These are phyloP conservation scores for Alternaria novae-zelandiae DNA, from an alignment of 2,329 filamentous ascomycete genomes.

Conservation along the genomic window DNA sequence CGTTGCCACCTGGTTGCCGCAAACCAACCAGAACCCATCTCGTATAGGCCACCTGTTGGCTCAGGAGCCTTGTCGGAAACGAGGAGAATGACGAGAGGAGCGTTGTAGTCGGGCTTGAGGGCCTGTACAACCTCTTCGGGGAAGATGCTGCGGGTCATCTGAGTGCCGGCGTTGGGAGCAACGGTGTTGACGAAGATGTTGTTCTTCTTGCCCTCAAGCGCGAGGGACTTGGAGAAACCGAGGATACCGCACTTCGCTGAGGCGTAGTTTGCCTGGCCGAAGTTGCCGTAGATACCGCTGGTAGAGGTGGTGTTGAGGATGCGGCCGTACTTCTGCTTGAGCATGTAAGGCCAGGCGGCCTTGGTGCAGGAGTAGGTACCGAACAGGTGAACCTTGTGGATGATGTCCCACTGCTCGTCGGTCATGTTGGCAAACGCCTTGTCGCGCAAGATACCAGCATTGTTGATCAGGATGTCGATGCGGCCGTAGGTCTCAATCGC, in stretches of 20 bases:
- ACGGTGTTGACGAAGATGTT: conserved; percentile 99
- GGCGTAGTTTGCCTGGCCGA: conserved; percentile 97
- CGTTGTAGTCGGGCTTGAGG: conserved; percentile 99
- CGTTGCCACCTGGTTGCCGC: conserved; percentile 95
- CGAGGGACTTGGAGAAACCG: conserved; percentile 90
- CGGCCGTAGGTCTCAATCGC: conserved; percentile 94
- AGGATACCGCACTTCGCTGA: conserved; percentile 78
- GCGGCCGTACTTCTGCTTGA: conserved; percentile 98
- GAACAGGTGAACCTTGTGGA: conserved; percentile 88
- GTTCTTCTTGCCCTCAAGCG: conserved; percentile 92
- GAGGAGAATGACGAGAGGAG: conserved; percentile 86
- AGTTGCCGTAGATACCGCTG: conserved; percentile 98
- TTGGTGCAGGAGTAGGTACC: conserved; percentile 97
- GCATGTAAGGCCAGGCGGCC: conserved; percentile 95
- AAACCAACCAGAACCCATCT: conserved; percentile 94
- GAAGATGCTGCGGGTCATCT: conserved; percentile 92
- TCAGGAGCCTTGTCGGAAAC: conserved; percentile 86
- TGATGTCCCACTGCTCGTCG: conserved; percentile 88
- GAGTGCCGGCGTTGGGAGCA: conserved; percentile 93
- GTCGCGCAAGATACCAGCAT: conserved; percentile 95
- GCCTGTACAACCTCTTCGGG: conserved; percentile 98
- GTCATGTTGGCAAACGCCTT: conserved; percentile 99
- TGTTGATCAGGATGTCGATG: conserved; percentile 96
- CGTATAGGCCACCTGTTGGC: conserved; percentile 87
- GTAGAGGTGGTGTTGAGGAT: conserved; percentile 97